Evolutionary conservation across 2,329 filamentous ascomycete genomes (phyloP).

Genomic region (Verticillium nubilum): DNA sequence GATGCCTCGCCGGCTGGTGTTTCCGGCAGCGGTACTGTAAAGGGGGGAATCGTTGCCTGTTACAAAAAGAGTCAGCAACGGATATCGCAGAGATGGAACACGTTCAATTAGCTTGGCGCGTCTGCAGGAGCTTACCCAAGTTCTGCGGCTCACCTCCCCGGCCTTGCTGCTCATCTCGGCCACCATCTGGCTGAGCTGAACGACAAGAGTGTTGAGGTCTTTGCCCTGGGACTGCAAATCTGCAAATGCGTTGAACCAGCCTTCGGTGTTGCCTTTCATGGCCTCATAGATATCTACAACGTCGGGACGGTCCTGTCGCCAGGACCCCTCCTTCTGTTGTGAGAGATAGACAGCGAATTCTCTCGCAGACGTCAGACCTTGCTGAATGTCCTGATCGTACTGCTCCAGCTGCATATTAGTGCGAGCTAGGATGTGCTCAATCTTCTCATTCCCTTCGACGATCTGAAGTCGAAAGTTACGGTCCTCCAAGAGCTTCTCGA

Average conservation of each 20-base stretch:
- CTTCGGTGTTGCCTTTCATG: slow-evolving; percentile 89
- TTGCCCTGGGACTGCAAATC: slow-evolving; percentile 70
- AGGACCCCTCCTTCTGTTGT: slow-evolving; percentile 56
- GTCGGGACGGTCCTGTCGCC: slow-evolving; percentile 56
- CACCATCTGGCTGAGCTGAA: slow-evolving; percentile 70
- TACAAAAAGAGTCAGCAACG: neutral
- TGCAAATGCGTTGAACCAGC: slow-evolving; percentile 78
- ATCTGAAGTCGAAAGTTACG: slow-evolving; percentile 76
- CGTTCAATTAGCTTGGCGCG: neutral
- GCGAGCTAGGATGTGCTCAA: slow-evolving; percentile 81
- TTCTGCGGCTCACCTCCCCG: slow-evolving; percentile 74
- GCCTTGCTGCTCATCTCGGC: slow-evolving; percentile 83
- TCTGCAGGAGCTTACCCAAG: slow-evolving; percentile 50
- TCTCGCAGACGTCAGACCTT: slow-evolving; percentile 69
- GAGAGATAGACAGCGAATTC: slow-evolving; percentile 73
- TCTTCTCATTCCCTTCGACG: slow-evolving; percentile 80
- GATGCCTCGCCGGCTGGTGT: slow-evolving; percentile 8
- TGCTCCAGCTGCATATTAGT: slow-evolving; percentile 73
- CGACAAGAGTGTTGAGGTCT: slow-evolving; percentile 62
- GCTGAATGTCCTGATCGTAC: slow-evolving; percentile 70
- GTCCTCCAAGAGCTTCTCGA: slow-evolving; percentile 84
- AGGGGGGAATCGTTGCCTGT: slow-evolving; percentile 13
- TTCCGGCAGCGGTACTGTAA: slow-evolving; percentile 15
- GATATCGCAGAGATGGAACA: neutral
- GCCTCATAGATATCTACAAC: slow-evolving; percentile 72